phyloP scores from a whole-genome alignment of 129 eudicot species.

The Escallonia rubra region DNA sequence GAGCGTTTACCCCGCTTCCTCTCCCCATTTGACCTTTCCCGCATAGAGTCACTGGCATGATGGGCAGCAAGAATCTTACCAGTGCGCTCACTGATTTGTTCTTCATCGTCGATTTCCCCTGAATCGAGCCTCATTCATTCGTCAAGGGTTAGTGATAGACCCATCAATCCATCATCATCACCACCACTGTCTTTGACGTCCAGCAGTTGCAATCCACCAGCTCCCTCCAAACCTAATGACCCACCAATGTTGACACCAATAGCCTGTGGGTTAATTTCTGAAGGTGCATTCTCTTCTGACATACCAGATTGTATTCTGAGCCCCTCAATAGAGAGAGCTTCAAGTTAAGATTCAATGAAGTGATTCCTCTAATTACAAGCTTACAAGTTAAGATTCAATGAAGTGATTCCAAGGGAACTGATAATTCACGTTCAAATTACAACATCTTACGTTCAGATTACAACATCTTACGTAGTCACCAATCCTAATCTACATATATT shows the following conservation, averaged over 20 bases:
- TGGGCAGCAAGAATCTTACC: conserved; percentile 87
- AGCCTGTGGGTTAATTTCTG: conserved; percentile 49
- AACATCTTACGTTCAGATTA: too few relatives aligned
- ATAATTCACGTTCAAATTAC: too few relatives aligned
- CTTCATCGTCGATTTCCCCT: conserved; percentile 72
- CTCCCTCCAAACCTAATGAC: conserved; percentile 63
- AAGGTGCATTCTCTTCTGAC: conserved; percentile 72
- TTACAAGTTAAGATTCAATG: too few relatives aligned
- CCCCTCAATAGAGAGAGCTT: conserved; percentile 85
- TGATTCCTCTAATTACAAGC: too few relatives aligned
- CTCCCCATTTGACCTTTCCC: conserved; percentile 44
- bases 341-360: too few relatives aligned
- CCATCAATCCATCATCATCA: conserved; percentile 74
- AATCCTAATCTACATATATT: too few relatives aligned
- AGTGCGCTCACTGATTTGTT: conserved; percentile 72
- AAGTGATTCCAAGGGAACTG: too few relatives aligned
- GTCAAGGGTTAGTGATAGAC: conserved; percentile 73
- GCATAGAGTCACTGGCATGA: conserved; percentile 68
- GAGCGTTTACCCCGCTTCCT: conserved; percentile 60
- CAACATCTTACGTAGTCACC: too few relatives aligned
- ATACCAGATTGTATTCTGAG: conserved; percentile 91
- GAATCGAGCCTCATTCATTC: conserved; percentile 96
- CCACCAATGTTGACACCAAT: too few relatives aligned
- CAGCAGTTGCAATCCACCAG: conserved; percentile 70
- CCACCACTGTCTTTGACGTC: conserved; percentile 47